Conservation (phyloP, 495 filamentous ascomycete genomes). For the Aspergillus biplanus region DNA sequence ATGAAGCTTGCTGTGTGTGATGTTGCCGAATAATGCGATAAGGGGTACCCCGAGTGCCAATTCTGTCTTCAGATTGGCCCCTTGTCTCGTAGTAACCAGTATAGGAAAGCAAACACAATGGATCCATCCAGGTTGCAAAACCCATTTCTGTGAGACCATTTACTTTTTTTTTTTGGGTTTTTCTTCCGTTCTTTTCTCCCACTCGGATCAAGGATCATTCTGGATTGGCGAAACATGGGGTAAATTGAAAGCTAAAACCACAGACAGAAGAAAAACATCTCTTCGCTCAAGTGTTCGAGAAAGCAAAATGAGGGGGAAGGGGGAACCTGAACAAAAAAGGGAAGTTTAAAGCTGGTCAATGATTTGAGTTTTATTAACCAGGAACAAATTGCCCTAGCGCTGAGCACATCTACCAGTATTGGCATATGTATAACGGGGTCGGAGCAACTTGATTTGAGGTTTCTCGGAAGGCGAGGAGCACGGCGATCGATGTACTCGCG, state of each 20-base stretch:
- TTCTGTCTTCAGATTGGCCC: background rate
- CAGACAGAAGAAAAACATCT: background rate
- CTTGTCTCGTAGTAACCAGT: background rate
- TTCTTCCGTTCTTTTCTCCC: too few relatives aligned
- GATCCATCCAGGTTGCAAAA: background rate
- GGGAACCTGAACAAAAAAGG: background rate
- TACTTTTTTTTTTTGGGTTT: too few relatives aligned
- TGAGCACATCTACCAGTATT: background rate
- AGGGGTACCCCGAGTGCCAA: background rate
- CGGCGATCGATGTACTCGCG: slow-evolving; percentile 4
- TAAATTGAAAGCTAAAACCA: slow-evolving; percentile 6
- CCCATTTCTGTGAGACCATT: too few relatives aligned
- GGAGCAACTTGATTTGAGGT: background rate
- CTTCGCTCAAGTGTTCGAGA: background rate
- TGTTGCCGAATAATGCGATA: background rate
- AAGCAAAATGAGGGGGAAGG: background rate
- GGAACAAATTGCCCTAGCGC: background rate
- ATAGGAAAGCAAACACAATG: background rate
- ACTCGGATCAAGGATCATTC: too few relatives aligned
- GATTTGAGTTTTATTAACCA: background rate
- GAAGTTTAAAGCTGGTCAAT: background rate
- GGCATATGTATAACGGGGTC: background rate
- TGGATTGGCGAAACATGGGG: background rate
- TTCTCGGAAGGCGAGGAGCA: background rate
- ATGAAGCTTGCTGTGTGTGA: background rate